Evolutionary conservation across 768 basidiomycete genomes (phyloP).

Genomic region (Gelatoporia subvermispora): DNA sequence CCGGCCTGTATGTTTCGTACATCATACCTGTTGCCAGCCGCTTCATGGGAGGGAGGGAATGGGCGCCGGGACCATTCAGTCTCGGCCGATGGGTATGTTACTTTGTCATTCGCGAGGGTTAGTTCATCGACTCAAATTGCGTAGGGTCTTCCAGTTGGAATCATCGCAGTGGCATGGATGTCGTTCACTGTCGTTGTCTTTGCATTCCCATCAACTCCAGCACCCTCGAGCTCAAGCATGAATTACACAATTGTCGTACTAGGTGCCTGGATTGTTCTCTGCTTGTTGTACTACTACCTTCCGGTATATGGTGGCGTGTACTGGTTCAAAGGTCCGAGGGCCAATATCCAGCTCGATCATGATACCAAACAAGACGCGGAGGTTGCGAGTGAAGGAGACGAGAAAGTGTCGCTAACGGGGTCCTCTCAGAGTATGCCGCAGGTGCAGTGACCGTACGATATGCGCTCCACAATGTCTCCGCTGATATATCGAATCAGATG

Average conservation of each 20-base stretch:
- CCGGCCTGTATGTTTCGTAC: conserved; percentile 37
- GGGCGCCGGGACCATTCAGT: conserved; percentile 32
- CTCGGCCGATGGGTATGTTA: conserved; percentile 21
- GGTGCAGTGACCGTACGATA: too few species aligned
- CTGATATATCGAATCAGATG: too few species aligned
- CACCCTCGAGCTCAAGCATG: conserved; percentile 29
- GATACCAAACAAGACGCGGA: too few species aligned
- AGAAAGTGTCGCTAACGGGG: too few species aligned
- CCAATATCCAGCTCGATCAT: conserved; percentile 26
- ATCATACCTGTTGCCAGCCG: conserved; percentile 46
- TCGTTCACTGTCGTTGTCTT: conserved; percentile 29
- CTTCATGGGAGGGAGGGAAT: conserved; percentile 41
- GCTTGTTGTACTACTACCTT: conserved; percentile 32
- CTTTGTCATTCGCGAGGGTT: too few species aligned
- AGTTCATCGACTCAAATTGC: too few species aligned
- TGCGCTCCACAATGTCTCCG: too few species aligned
- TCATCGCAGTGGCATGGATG: conserved; percentile 34
- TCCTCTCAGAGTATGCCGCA: too few species aligned
- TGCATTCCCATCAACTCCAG: conserved; percentile 30
- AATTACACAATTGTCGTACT: conserved; percentile 37
- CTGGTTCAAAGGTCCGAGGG: conserved; percentile 25
- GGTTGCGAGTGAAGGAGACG: too few species aligned
- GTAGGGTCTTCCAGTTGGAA: conserved; percentile 29
- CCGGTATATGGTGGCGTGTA: conserved; percentile 23
- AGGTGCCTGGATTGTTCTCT: conserved; percentile 29